phyloP scores from a whole-genome alignment of 2,329 filamentous ascomycete genomes.

The Pseudogymnoascus sp. region DNA sequence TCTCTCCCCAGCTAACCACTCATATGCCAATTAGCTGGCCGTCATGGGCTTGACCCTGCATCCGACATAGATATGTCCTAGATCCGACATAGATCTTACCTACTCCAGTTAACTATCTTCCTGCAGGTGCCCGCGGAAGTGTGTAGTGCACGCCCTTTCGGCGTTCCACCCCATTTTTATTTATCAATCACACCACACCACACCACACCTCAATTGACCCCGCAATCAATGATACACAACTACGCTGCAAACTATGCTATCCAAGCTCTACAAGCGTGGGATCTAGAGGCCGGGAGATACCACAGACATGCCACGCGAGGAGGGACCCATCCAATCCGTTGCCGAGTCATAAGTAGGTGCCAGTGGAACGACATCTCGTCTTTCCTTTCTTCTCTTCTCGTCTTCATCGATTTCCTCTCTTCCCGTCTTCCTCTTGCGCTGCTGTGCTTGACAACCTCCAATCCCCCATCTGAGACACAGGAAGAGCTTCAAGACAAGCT shows the following conservation, averaged over 20 bases:
- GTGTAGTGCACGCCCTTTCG: not conserved
- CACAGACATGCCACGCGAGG: not conserved
- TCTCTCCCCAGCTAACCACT: not conserved
- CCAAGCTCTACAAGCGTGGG: not conserved
- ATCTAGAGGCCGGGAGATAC: not conserved
- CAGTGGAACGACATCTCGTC: not conserved
- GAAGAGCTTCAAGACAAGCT: not conserved
- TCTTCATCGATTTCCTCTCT: not conserved
- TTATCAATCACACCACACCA: not conserved
- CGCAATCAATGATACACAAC: not conserved
- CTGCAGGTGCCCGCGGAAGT: not conserved
- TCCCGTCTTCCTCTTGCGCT: not conserved
- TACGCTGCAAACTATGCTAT: not conserved
- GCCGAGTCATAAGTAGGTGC: not conserved
- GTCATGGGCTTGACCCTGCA: not conserved
- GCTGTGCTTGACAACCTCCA: not conserved
- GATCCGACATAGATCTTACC: not conserved
- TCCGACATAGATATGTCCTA: not conserved
- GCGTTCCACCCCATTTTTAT: conserved; percentile 1
- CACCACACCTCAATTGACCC: not conserved
- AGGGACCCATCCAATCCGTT: not conserved
- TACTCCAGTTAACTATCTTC: not conserved
- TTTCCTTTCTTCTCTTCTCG: not conserved
- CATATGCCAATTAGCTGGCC: not conserved
- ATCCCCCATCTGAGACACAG: not conserved